Percentiles rank a stretch among this genome's conserved stretches.
Evolutionary conservation across 306 rosid genomes (phyloP).

Genomic region (Pachyrhizus erosus): DNA sequence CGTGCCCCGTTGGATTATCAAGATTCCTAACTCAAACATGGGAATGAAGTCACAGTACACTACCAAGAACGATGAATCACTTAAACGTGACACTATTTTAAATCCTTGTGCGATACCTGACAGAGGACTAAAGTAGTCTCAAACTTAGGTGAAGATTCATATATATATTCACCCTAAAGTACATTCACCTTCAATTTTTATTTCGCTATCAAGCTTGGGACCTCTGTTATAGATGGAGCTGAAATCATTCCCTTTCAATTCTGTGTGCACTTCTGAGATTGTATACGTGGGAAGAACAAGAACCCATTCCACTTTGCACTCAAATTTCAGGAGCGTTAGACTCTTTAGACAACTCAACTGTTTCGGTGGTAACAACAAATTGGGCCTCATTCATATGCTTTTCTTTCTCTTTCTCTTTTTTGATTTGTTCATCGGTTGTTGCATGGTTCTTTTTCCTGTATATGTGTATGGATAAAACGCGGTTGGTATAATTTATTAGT

Average conservation of each 20-base stretch:
- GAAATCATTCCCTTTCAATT: constrained; percentile 46
- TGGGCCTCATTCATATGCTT: neutral
- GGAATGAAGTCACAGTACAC: constrained; percentile 24
- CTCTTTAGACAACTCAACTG: constrained; percentile 48
- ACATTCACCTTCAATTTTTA: neutral
- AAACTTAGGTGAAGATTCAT: constrained; percentile 19
- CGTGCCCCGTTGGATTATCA: constrained; percentile 2
- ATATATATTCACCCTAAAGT: neutral
- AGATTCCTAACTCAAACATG: neutral
- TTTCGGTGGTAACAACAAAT: constrained; percentile 57
- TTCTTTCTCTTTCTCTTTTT: neutral
- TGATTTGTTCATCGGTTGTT: neutral
- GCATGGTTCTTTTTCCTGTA: neutral
- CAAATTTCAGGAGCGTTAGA: constrained; percentile 41
- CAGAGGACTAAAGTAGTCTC: constrained; percentile 3
- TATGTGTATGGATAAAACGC: neutral
- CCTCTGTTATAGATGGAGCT: constrained; percentile 53
- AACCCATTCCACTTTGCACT: constrained; percentile 37
- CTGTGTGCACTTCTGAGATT: constrained; percentile 38
- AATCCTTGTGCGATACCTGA: constrained; percentile 32
- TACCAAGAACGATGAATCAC: constrained; percentile 49
- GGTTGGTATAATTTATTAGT: neutral
- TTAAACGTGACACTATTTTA: neutral
- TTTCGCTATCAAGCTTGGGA: neutral
- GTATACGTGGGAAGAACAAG: constrained; percentile 35